A percentile compares a stretch with the other conserved stretches of the same genome.
These are phyloP conservation scores for Alternaria solani DNA, from an alignment of 2,329 filamentous ascomycete genomes.

Conservation along the genomic window DNA sequence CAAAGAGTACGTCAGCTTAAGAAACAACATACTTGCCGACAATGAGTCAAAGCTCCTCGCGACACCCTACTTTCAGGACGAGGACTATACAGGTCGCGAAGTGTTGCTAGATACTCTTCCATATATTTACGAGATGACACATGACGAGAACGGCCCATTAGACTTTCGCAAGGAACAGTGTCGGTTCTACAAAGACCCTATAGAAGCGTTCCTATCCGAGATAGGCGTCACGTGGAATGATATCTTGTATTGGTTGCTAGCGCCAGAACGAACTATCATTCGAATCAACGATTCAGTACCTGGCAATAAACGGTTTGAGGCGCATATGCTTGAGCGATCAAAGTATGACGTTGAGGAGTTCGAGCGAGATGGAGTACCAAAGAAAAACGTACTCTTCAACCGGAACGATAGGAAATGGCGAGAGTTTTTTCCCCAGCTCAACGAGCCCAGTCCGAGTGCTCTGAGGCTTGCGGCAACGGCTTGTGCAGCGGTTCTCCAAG, in stretches of 20 bases:
- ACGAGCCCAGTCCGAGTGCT: conserved; percentile 25
- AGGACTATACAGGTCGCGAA: conserved; percentile 21
- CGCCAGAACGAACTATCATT: conserved; percentile 26
- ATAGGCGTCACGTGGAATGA: conserved; percentile 48
- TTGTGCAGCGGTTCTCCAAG: conserved; percentile 48
- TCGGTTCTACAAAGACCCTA: conserved; percentile 46
- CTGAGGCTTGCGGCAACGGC: conserved; percentile 46
- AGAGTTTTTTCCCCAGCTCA: conserved; percentile 40
- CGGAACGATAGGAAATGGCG: conserved; percentile 41
- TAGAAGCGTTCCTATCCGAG: conserved; percentile 47
- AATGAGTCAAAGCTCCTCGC: conserved; percentile 54
- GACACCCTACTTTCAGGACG: conserved; percentile 47
- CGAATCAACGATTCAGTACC: conserved; percentile 18
- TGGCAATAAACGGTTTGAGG: conserved; percentile 15
- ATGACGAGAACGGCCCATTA: conserved; percentile 34
- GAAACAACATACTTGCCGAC: conserved; percentile 52
- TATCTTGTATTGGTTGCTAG: conserved; percentile 52
- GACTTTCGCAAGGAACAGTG: conserved; percentile 48
- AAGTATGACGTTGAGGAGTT: conserved; percentile 35
- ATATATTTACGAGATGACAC: conserved; percentile 37
- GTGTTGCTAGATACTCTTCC: conserved; percentile 38
- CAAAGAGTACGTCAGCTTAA: conserved; percentile 54
- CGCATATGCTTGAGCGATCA: conserved; percentile 27
- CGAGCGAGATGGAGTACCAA: conserved; percentile 15
- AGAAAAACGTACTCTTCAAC: conserved; percentile 30